Evolutionary conservation across 352 stramenopile genomes (phyloP), one percentile per base, ranked within the genome.

Genomic region (Saprolegnia parasitica): DNA sequence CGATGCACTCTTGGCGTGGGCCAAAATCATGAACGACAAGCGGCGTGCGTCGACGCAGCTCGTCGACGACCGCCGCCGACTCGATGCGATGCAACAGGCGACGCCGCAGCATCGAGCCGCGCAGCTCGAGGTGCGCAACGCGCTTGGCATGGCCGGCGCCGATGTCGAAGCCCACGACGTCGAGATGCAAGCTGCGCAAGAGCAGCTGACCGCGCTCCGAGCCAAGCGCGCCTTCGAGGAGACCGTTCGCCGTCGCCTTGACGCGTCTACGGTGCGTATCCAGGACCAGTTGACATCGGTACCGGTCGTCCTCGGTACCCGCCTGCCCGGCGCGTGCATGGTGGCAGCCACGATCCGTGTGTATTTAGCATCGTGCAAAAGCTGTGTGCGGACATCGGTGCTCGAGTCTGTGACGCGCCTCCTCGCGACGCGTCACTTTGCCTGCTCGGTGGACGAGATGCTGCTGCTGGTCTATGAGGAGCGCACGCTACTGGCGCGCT

Each of bases 301-400:
- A 18, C 58, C 49, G 9, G 20, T 40, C 5, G 37, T 55, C 26
- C 40, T 55, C n/a, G 45, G 13, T 8, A 8, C 24, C 0, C 50
- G 58, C 21, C 20, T 70, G 20, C 63, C 63, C 29, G 63, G 46
- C 15, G 55, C 52, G 35, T 62, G 63, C 18, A 21, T 52, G 0
- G 9, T 70, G 16, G 63, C 50, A 21, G 63, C 63, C 20, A 42
- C 63, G 23, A 50, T 61, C 1, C 26, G 62, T 37, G 63, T 70
- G 4, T 70, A 70, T 32, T 47, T 70, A 23, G 23, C 47, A n/a
- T 18, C 46, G 26, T 67, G 56, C 40, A 8, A 13, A 5, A 26
- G 39, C 9, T 29, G 18, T 15, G 5, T 57, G 15, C 45, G 46
- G 9, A n/a, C 49, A 5, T 20, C 35, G n/a, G 63, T 63, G 5